Percentiles rank a stretch among this genome's conserved stretches.
Conservation (phyloP, 2,329 filamentous ascomycete species). For the Thermothelomyces thermophilus region DNA sequence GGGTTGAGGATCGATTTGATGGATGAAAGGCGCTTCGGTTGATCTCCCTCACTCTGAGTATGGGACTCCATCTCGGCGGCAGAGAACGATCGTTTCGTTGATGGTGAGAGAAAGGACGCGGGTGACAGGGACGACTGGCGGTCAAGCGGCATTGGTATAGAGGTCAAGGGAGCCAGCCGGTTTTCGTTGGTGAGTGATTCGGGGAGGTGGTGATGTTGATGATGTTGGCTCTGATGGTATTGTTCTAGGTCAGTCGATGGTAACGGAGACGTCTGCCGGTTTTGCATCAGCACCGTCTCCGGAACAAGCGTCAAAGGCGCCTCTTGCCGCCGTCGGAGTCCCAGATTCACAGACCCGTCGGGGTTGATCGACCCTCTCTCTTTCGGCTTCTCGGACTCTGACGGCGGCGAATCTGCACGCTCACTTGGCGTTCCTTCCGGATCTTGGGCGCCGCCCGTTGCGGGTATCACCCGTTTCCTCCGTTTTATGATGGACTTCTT, state of each 20-base stretch:
- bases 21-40: constrained; percentile 59
- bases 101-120: constrained; percentile 52
- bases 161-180: constrained; percentile 49
- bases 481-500: constrained; percentile 97
- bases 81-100: constrained; percentile 63
- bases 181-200: constrained; percentile 50
- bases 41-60: constrained; percentile 34
- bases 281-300: constrained; percentile 38
- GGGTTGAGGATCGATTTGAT: constrained; percentile 72
- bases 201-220: constrained; percentile 34
- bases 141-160: constrained; percentile 40
- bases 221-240: constrained; percentile 41
- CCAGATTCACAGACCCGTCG: constrained; percentile 59
- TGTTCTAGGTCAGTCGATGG: constrained; percentile 41
- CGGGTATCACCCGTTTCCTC: constrained; percentile 87
- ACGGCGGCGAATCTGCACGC: constrained; percentile 39
- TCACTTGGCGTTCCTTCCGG: constrained; percentile 42
- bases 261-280: constrained; percentile 39
- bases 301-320: constrained; percentile 42
- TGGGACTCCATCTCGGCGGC: constrained; percentile 45
- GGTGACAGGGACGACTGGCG: constrained; percentile 54
- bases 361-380: constrained; percentile 54
- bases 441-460: constrained; percentile 44
- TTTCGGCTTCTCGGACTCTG: constrained; percentile 26
- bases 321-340: constrained; percentile 44